These are phyloP conservation scores for Camellia granthamiana DNA, from an alignment of 148 eudicot genomes.

Conservation along the genomic window DNA sequence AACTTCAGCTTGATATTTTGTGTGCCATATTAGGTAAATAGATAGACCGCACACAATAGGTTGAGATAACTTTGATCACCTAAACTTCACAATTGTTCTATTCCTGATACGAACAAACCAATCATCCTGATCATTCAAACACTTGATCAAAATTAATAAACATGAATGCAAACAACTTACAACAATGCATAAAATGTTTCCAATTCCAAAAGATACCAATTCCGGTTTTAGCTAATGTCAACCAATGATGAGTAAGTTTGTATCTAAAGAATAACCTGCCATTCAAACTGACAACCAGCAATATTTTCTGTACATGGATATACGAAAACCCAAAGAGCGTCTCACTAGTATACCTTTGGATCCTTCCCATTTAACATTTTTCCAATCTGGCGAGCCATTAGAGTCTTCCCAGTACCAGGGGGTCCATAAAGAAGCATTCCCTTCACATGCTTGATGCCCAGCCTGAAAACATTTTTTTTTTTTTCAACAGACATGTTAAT, in stretches of 20 bases:
- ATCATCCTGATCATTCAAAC: not conserved
- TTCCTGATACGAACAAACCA: too few species aligned
- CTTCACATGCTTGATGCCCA: conserved; percentile 96
- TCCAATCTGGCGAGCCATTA: conserved; percentile 98
- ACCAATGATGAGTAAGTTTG: too few species aligned
- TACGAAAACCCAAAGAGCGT: not conserved
- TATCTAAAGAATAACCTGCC: not conserved
- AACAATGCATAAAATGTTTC: not conserved
- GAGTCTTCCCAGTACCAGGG: conserved; percentile 99
- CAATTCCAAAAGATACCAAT: not conserved
- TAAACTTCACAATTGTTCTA: too few species aligned
- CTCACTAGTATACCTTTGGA: conserved; percentile 59
- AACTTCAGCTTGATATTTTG: too few species aligned
- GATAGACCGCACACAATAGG: too few species aligned
- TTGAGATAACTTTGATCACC: too few species aligned
- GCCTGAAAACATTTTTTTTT: conserved; percentile 32
- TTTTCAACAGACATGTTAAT: not conserved
- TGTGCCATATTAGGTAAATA: too few species aligned
- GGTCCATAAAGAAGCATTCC: conserved; percentile 99
- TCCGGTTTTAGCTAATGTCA: too few species aligned
- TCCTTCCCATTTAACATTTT: conserved; percentile 93
- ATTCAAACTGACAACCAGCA: not conserved
- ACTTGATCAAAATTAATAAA: not conserved
- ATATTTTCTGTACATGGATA: not conserved
- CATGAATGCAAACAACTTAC: not conserved